A percentile compares a stretch with the other conserved stretches of the same genome.
phyloP scores from a whole-genome alignment of 164 flowering plant genomes.

The Amborella trichopoda region DNA sequence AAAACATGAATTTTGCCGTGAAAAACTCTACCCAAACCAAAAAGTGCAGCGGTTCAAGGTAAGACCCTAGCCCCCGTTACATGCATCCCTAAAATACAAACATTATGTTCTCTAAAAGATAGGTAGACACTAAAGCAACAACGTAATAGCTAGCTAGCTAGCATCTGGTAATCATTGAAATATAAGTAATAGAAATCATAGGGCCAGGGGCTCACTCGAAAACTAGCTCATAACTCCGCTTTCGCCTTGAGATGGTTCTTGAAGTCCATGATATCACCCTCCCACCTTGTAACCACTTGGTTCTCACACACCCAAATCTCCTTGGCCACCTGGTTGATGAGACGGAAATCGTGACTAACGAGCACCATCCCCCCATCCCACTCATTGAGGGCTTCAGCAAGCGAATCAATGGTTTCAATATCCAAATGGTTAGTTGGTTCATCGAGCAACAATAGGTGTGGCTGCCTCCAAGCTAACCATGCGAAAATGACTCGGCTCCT shows the following conservation, averaged over 20 bases:
- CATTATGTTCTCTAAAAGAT: too few species aligned
- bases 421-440: constrained; percentile 93
- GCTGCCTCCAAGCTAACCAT: constrained; percentile 79
- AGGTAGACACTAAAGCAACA: too few species aligned
- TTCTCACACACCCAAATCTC: constrained; percentile 97
- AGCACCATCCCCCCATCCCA: constrained; percentile 96
- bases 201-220: too few species aligned
- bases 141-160: too few species aligned
- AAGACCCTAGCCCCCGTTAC: too few species aligned
- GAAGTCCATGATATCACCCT: constrained; percentile 84
- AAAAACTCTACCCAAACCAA: too few species aligned
- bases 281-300: constrained; percentile 69
- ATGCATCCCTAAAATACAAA: too few species aligned
- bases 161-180: too few species aligned
- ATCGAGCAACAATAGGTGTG: constrained; percentile 70
- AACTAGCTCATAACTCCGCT: constrained; percentile 44
- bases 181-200: too few species aligned
- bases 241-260: constrained; percentile 60
- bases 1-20: too few species aligned
- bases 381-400: constrained; percentile 89
- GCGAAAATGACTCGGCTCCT: constrained; percentile 89
- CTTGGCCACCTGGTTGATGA: constrained; percentile 87
- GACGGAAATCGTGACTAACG: constrained; percentile 91
- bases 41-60: too few species aligned
- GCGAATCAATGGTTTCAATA: constrained; percentile 81